phyloP scores from a whole-genome alignment of 225 moss, liverwort and hornwort genomes.

The Pleurozium schreberi region DNA sequence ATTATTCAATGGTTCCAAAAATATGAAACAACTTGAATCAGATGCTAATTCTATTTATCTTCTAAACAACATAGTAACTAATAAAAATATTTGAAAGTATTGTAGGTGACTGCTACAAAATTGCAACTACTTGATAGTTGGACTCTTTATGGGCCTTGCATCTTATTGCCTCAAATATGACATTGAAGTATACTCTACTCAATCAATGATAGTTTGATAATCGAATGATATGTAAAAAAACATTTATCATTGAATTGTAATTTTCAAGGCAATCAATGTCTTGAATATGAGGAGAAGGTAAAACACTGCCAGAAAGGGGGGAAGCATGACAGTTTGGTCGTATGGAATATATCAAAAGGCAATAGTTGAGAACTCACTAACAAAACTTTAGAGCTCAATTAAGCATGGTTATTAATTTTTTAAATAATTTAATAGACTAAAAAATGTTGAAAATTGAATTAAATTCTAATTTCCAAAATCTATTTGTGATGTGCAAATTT shows the following conservation, averaged over 20 bases:
- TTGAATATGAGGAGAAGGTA: neutral
- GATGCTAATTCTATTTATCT: neutral
- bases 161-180: neutral
- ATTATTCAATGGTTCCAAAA: neutral
- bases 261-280: neutral
- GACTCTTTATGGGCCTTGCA: rapidly evolving
- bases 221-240: neutral
- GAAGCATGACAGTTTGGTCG: neutral
- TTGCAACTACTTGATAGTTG: neutral
- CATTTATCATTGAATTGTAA: neutral
- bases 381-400: no score
- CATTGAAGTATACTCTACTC: neutral
- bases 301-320: neutral
- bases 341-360: neutral
- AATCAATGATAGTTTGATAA: neutral
- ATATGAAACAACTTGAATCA: neutral
- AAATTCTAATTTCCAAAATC: no score
- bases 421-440: no score
- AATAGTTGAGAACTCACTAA: no score
- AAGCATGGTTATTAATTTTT: no score
- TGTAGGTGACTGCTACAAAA: rapidly evolving
- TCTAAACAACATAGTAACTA: neutral
- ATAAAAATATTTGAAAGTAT: neutral
- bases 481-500: no score
- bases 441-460: no score